Percentiles rank a stretch among this genome's conserved stretches.
Conservation (phyloP, 2,329 filamentous ascomycete genomes). For the Aspergillus proliferans region DNA sequence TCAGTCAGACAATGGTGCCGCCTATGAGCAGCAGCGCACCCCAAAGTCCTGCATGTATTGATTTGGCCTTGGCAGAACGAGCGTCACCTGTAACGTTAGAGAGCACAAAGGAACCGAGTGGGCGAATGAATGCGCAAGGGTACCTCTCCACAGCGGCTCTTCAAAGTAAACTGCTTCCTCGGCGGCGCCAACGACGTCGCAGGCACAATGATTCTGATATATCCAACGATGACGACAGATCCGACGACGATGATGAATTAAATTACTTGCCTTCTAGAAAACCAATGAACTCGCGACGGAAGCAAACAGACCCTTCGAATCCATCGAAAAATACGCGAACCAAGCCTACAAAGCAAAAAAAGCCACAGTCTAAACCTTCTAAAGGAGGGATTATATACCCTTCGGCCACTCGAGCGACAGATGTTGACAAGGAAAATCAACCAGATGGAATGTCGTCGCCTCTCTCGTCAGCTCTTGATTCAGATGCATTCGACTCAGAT, state of each 20-base stretch:
- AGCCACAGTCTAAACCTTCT: slow-evolving; percentile 10
- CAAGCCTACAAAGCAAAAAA: slow-evolving; percentile 1
- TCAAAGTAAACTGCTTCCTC: slow-evolving; percentile 31
- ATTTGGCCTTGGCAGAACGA: slow-evolving; percentile 2
- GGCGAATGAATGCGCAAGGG: slow-evolving; percentile 7
- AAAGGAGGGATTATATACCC: slow-evolving; percentile 10
- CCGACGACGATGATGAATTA: slow-evolving; percentile 34
- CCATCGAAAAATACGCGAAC: slow-evolving; percentile 13
- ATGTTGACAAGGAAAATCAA: slow-evolving; percentile 28
- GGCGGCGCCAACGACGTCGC: slow-evolving; percentile 22
- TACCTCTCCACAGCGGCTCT: slow-evolving; percentile 30
- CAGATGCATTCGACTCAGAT: slow-evolving; percentile 24
- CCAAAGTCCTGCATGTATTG: slow-evolving; percentile 13
- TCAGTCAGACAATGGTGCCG: slow-evolving; percentile 33
- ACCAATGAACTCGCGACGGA: slow-evolving; percentile 12
- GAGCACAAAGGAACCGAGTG: not conserved
- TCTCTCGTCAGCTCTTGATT: slow-evolving; percentile 27
- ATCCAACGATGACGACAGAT: slow-evolving; percentile 22
- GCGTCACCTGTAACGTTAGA: not conserved
- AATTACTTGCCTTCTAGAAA: slow-evolving; percentile 20
- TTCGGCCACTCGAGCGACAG: not conserved
- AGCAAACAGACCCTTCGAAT: slow-evolving; percentile 13
- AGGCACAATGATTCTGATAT: slow-evolving; percentile 17
- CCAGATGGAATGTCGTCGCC: slow-evolving; percentile 20
- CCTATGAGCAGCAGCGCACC: slow-evolving; percentile 32